Conservation (phyloP, 2,329 filamentous ascomycete species). For the Colletotrichum zoysiae region DNA sequence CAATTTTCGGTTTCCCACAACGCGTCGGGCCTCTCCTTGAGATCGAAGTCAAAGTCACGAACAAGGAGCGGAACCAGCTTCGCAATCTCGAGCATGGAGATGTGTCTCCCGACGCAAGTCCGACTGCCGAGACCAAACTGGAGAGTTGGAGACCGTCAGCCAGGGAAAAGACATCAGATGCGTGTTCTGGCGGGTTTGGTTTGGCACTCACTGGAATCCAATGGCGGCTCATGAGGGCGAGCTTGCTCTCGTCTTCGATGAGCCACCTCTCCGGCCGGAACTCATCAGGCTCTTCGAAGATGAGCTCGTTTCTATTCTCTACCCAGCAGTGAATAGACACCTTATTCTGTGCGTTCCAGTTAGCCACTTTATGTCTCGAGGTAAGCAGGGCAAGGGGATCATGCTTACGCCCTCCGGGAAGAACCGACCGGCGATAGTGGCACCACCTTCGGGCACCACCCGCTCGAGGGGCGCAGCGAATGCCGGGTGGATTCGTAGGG, state of each 20-base stretch:
- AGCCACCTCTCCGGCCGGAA: slow-evolving; percentile 58
- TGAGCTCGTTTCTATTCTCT: slow-evolving; percentile 45
- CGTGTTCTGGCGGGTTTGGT: not conserved
- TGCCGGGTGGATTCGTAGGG: slow-evolving; percentile 62
- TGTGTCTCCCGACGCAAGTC: slow-evolving; percentile 59
- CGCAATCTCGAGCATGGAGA: slow-evolving; percentile 57
- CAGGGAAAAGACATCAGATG: not conserved
- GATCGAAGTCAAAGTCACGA: slow-evolving; percentile 50
- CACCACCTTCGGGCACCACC: slow-evolving; percentile 59
- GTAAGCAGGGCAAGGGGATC: not conserved
- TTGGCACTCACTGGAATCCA: slow-evolving; percentile 21
- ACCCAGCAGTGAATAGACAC: not conserved
- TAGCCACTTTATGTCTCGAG: not conserved
- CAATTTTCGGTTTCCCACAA: not conserved
- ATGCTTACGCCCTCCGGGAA: slow-evolving; percentile 48
- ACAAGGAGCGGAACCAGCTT: slow-evolving; percentile 57
- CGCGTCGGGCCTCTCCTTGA: slow-evolving; percentile 20
- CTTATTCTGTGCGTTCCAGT: not conserved
- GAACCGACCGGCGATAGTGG: slow-evolving; percentile 52
- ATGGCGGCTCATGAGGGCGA: slow-evolving; percentile 38
- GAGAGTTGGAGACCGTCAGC: not conserved
- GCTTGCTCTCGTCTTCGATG: slow-evolving; percentile 38
- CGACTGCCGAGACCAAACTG: slow-evolving; percentile 63
- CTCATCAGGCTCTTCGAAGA: slow-evolving; percentile 53
- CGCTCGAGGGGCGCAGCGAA: slow-evolving; percentile 62